Percentiles rank a stretch among this genome's conserved stretches.
Conservation (phyloP, 192 early-diverging fungal species). For the Globomyces pollinis-pini region DNA sequence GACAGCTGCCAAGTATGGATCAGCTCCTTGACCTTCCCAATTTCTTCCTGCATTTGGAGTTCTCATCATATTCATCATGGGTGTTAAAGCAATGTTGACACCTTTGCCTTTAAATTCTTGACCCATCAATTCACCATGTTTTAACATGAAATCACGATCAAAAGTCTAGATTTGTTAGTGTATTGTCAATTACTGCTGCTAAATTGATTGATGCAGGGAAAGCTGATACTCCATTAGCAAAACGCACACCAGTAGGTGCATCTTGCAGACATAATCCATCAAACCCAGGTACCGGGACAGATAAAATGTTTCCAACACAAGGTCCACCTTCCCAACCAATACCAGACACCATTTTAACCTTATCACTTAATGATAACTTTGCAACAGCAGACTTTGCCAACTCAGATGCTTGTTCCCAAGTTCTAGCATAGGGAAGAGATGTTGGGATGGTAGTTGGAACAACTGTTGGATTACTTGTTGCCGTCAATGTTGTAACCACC, state of each 20-base stretch:
- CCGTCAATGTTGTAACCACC: too few species aligned
- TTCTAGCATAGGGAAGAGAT: too few species aligned
- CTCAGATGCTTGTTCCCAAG: conserved; percentile 15
- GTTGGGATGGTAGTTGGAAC: not conserved
- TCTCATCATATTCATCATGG: conserved; percentile 32
- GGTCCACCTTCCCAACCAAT: conserved; percentile 29
- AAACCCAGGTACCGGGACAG: conserved; percentile 34
- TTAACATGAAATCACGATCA: conserved; percentile 36
- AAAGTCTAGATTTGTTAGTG: conserved; percentile 39
- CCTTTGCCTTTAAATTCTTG: conserved; percentile 50
- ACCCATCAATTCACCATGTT: conserved; percentile 40
- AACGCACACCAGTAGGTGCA: conserved; percentile 39
- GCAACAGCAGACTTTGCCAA: conserved; percentile 25
- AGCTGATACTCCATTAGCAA: conserved; percentile 29
- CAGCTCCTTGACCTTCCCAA: conserved; percentile 42
- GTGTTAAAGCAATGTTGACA: conserved; percentile 47
- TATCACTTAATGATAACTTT: conserved; percentile 32
- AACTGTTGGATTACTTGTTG: not conserved
- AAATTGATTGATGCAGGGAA: conserved; percentile 45
- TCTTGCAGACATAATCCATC: conserved; percentile 53
- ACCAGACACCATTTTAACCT: conserved; percentile 40
- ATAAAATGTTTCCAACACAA: conserved; percentile 46
- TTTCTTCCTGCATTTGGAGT: conserved; percentile 27
- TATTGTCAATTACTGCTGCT: conserved; percentile 26
- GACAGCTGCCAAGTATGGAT: conserved; percentile 36